Conservation (phyloP, 371 early-diverging fungal genomes). For the Mortierella sp. region DNA sequence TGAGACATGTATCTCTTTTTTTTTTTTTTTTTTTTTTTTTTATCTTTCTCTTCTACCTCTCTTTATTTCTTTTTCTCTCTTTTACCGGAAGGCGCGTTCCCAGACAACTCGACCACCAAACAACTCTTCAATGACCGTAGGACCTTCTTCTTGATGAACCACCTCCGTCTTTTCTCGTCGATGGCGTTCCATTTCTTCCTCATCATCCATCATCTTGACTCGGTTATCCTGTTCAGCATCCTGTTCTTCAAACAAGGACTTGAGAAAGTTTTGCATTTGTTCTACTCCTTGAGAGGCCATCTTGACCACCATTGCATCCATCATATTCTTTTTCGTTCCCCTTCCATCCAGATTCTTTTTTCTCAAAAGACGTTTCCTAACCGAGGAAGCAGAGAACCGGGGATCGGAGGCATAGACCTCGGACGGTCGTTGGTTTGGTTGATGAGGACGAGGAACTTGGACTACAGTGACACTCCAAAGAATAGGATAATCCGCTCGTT, state of each 20-base stretch:
- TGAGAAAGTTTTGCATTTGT: conserved; percentile 50
- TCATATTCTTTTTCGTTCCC: conserved; percentile 6
- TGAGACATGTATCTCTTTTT: background rate
- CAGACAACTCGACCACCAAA: conserved; percentile 49
- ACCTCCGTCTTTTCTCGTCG: background rate
- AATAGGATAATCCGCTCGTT: conserved; percentile 42
- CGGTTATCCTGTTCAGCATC: conserved; percentile 13
- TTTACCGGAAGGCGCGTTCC: conserved; percentile 43
- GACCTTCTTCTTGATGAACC: conserved; percentile 1
- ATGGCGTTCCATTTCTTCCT: conserved; percentile 5
- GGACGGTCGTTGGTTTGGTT: conserved; percentile 1
- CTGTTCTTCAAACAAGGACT: conserved; percentile 47
- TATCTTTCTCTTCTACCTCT: background rate
- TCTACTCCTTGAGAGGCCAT: conserved; percentile 51
- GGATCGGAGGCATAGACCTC: background rate
- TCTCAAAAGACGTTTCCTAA: conserved; percentile 25
- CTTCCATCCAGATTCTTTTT: background rate
- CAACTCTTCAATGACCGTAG: conserved; percentile 41
- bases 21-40: background rate
- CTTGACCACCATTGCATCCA: conserved; percentile 52
- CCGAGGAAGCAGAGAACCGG: background rate
- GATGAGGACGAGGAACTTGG: conserved; percentile 39
- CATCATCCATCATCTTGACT: conserved; percentile 41
- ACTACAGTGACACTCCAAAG: conserved; percentile 48
- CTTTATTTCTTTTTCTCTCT: background rate